Evolutionary conservation across 108 stramenopile genomes (phyloP).

Genomic region (Cyclotella kingstonii): DNA sequence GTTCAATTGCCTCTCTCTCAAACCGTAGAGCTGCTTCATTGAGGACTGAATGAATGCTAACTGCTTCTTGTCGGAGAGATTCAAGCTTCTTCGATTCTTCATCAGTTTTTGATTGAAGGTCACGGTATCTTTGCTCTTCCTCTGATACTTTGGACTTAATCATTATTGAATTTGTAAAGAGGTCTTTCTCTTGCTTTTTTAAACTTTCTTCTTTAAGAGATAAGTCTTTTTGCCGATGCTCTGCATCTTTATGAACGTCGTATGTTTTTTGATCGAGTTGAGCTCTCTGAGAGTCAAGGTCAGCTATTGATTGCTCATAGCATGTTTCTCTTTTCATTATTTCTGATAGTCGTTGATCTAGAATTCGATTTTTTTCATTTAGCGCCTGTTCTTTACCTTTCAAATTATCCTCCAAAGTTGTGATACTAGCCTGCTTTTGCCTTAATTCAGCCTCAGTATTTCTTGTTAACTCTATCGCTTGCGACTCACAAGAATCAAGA

Average conservation of each 20-base stretch:
- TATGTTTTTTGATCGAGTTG: background rate
- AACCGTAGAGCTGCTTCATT: slow-evolving; percentile 12
- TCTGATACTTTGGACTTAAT: slow-evolving; percentile 15
- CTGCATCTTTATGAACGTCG: background rate
- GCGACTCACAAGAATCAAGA: slow-evolving; percentile 11
- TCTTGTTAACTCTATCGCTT: slow-evolving; percentile 8
- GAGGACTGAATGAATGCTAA: slow-evolving; percentile 18
- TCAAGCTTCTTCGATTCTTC: slow-evolving; percentile 19
- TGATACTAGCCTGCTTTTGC: slow-evolving; percentile 12
- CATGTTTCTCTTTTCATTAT: slow-evolving; percentile 1
- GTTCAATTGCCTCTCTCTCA: slow-evolving; percentile 21
- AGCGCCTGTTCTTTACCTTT: slow-evolving; percentile 7
- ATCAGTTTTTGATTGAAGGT: slow-evolving; percentile 15
- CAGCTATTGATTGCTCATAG: slow-evolving; percentile 5
- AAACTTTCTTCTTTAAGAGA: background rate
- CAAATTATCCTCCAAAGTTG: slow-evolving; percentile 25
- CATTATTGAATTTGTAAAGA: slow-evolving; percentile 9
- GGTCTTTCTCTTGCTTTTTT: slow-evolving; percentile 8
- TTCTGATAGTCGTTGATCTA: background rate
- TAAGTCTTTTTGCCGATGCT: slow-evolving; percentile 6
- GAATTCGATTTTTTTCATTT: background rate
- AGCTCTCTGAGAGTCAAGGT: slow-evolving; percentile 3
- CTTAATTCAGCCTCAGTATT: slow-evolving; percentile 10
- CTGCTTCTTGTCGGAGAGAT: slow-evolving; percentile 26
- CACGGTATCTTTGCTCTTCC: slow-evolving; percentile 23